Conservation (phyloP, 2,329 filamentous ascomycete species). For the Fusarium chlamydosporum region DNA sequence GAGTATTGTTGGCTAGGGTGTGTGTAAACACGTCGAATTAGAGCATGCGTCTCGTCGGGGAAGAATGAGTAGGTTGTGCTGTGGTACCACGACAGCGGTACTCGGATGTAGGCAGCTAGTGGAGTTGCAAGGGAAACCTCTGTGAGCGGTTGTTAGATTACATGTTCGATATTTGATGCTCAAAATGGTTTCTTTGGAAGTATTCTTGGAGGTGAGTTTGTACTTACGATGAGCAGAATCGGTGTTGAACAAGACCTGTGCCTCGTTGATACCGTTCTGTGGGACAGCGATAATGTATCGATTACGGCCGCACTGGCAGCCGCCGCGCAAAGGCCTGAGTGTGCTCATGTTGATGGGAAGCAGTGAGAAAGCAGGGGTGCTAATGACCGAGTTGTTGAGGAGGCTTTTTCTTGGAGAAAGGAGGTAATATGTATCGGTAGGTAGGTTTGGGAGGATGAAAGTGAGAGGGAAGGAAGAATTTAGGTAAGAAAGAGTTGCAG, state of each 20-base stretch:
- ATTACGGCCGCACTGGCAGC: constrained; percentile 89
- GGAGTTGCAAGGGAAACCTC: constrained; percentile 79
- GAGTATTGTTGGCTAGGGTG: constrained; percentile 69
- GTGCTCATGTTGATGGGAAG: constrained; percentile 59
- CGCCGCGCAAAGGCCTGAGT: constrained; percentile 74
- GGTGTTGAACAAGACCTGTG: constrained; percentile 82
- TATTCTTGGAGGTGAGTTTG: not conserved
- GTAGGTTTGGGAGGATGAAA: not conserved
- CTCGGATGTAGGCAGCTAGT: constrained; percentile 83
- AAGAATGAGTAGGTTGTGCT: constrained; percentile 81
- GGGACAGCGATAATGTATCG: constrained; percentile 83
- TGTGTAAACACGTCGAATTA: constrained; percentile 77
- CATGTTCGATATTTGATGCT: constrained; percentile 1
- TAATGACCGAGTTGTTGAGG: constrained; percentile 3
- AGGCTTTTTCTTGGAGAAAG: not conserved
- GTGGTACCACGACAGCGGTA: constrained; percentile 85
- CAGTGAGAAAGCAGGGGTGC: not conserved
- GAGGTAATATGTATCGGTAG: constrained; percentile 4
- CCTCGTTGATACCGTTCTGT: constrained; percentile 65
- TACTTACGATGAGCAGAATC: constrained; percentile 78
- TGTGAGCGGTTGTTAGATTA: constrained; percentile 47
- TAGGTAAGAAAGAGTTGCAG: constrained; percentile 21
- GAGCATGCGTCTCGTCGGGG: constrained; percentile 78
- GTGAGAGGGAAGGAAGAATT: constrained; percentile 9
- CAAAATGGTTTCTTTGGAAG: constrained; percentile 8